Conservation (phyloP, 228 moss, liverwort and hornwort species). For the Sphagnum fallax region DNA sequence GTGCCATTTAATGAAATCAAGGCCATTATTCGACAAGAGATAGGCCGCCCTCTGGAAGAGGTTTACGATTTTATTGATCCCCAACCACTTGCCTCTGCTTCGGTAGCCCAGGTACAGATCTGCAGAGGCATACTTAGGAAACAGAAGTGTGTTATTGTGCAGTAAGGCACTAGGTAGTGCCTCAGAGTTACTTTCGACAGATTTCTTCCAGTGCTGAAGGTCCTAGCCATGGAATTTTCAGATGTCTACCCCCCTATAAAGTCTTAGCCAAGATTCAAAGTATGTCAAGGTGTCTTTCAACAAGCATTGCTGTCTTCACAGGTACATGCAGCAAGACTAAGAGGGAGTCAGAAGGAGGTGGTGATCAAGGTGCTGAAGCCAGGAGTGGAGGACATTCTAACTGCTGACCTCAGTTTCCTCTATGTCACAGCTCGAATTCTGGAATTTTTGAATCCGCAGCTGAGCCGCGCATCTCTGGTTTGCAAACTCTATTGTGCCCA, state of each 20-base stretch:
- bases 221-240: no score
- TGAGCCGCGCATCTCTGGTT: conserved; percentile 77
- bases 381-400: conserved; percentile 72
- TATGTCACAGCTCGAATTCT: conserved; percentile 79
- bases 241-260: no score
- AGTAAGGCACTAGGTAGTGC: not conserved
- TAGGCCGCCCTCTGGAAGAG: conserved; percentile 83
- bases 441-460: conserved; percentile 82
- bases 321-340: conserved; percentile 88
- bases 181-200: no score
- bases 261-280: no score
- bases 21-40: conserved; percentile 67
- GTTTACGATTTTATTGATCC: conserved; percentile 88
- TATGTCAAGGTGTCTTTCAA: no score
- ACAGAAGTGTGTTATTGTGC: not conserved
- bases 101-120: conserved; percentile 71
- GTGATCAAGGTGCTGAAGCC: conserved; percentile 92
- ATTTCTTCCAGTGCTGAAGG: no score
- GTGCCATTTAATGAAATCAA: conserved; percentile 68
- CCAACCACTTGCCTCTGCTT: conserved; percentile 88
- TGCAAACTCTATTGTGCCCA: conserved; percentile 1
- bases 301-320: conserved; percentile 6
- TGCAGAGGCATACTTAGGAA: not conserved
- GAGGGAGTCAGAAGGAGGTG: conserved; percentile 71
- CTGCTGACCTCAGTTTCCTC: conserved; percentile 76